These are phyloP conservation scores for Penicillium sp. DNA, from an alignment of 2,329 filamentous ascomycete genomes.

Conservation along the genomic window DNA sequence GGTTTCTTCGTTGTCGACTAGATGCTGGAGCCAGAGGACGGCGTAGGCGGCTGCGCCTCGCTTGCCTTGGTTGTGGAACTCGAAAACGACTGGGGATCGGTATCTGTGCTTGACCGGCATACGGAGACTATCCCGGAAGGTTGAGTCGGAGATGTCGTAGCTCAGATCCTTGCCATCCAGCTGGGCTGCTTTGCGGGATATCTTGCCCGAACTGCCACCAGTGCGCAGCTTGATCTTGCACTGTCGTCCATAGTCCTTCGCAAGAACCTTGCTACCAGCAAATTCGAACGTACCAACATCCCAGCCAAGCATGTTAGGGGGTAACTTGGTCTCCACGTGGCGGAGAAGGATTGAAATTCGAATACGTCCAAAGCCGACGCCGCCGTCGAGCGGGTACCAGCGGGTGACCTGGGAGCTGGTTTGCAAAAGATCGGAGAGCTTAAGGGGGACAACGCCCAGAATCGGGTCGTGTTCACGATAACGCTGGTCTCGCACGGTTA, in stretches of 20 bases:
- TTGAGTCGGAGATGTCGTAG: conserved; percentile 58
- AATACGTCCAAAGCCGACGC: conserved; percentile 86
- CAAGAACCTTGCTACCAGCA: conserved; percentile 67
- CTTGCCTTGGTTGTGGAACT: conserved; percentile 72
- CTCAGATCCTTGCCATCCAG: conserved; percentile 61
- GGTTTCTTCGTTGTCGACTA: conserved; percentile 76
- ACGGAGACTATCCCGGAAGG: conserved; percentile 61
- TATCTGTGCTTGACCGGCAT: conserved; percentile 90
- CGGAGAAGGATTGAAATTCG: conserved; percentile 89
- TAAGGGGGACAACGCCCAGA: conserved; percentile 86
- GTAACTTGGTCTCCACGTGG: conserved; percentile 80
- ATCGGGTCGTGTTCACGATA: conserved; percentile 94
- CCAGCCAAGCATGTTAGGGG: conserved; percentile 86
- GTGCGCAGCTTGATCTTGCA: conserved; percentile 77
- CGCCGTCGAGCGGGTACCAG: conserved; percentile 96
- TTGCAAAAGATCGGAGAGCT: conserved; percentile 82
- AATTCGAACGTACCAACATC: conserved; percentile 96
- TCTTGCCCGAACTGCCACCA: conserved; percentile 74
- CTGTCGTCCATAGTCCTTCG: conserved; percentile 62
- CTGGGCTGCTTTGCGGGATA: conserved; percentile 66
- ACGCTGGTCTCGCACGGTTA: conserved; percentile 84
- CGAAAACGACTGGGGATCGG: conserved; percentile 84
- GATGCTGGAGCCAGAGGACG: conserved; percentile 80
- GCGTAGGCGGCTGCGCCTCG: conserved; percentile 74
- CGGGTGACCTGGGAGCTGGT: conserved; percentile 83